Conservation (phyloP, 2,329 filamentous ascomycete species). For the Rutstroemia sp. region DNA sequence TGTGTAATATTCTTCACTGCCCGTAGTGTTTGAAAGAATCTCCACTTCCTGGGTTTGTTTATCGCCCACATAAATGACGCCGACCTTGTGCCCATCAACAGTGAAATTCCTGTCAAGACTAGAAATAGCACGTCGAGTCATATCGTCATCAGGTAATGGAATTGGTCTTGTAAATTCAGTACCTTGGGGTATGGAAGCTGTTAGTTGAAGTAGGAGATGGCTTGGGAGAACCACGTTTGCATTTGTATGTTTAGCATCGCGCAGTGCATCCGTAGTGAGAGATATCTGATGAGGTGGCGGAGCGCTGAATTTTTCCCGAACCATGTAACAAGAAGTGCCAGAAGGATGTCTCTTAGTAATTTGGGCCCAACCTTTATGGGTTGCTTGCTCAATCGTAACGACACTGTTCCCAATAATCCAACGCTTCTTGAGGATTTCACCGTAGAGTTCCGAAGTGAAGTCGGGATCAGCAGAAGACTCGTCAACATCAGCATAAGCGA, state of each 20-base stretch:
- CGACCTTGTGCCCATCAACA: constrained; percentile 91
- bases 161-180: constrained; percentile 59
- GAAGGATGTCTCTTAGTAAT: constrained; percentile 66
- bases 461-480: constrained; percentile 61
- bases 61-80: constrained; percentile 87
- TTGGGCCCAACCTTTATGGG: constrained; percentile 58
- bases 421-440: constrained; percentile 57
- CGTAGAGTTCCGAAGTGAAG: constrained; percentile 59
- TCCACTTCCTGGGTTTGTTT: constrained; percentile 76
- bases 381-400: constrained; percentile 66
- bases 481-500: constrained; percentile 77
- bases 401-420: constrained; percentile 71
- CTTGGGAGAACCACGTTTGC: constrained; percentile 62
- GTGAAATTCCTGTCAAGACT: constrained; percentile 82
- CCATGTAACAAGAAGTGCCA: constrained; percentile 45
- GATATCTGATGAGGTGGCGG: constrained; percentile 50
- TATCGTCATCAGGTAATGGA: constrained; percentile 58
- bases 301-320: constrained; percentile 52
- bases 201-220: constrained; percentile 63
- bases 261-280: constrained; percentile 39
- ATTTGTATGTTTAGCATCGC: constrained; percentile 44
- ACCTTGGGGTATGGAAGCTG: constrained; percentile 54
- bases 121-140: constrained; percentile 56
- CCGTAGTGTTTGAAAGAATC: constrained; percentile 79
- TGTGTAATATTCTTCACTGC: constrained; percentile 79